Conservation (phyloP, 371 early-diverging fungal genomes). For the Circinella minor region DNA sequence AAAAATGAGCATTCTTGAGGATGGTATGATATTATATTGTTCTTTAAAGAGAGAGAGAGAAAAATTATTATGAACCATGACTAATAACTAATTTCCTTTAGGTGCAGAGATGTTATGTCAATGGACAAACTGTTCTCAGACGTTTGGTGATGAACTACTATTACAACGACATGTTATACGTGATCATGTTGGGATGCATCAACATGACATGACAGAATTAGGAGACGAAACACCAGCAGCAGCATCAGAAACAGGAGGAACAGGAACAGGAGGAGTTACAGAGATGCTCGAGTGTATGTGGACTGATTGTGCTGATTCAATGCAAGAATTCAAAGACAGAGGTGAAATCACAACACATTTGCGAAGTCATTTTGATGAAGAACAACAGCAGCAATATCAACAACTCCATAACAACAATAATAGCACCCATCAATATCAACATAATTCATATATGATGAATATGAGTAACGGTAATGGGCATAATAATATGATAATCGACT, state of each 20-base stretch:
- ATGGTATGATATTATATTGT: constrained; percentile 23
- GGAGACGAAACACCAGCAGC: constrained; percentile 30
- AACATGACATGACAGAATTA: constrained; percentile 36
- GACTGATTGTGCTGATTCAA: constrained; percentile 31
- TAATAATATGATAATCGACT: constrained; percentile 15
- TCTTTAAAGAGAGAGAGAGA: constrained; percentile 8
- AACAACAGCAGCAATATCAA: constrained; percentile 6
- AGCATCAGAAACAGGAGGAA: constrained; percentile 30
- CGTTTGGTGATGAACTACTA: constrained; percentile 46
- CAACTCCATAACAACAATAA: neutral
- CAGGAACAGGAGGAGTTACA: constrained; percentile 27
- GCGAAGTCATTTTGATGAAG: constrained; percentile 40
- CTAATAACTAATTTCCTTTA: neutral
- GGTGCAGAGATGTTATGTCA: constrained; percentile 41
- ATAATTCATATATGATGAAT: too few relatives aligned
- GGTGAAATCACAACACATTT: constrained; percentile 45
- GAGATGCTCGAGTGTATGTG: constrained; percentile 22
- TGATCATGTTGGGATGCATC: constrained; percentile 44
- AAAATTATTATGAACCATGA: neutral
- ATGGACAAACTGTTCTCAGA: constrained; percentile 56
- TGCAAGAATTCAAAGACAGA: constrained; percentile 42
- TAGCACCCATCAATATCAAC: too few relatives aligned
- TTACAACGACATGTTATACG: constrained; percentile 55
- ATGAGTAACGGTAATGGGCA: neutral
- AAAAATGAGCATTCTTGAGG: constrained; percentile 37